Evolutionary conservation across 108 stramenopile genomes (phyloP), one percentile per base, ranked within the genome.

Genomic region (Seminavis robusta): DNA sequence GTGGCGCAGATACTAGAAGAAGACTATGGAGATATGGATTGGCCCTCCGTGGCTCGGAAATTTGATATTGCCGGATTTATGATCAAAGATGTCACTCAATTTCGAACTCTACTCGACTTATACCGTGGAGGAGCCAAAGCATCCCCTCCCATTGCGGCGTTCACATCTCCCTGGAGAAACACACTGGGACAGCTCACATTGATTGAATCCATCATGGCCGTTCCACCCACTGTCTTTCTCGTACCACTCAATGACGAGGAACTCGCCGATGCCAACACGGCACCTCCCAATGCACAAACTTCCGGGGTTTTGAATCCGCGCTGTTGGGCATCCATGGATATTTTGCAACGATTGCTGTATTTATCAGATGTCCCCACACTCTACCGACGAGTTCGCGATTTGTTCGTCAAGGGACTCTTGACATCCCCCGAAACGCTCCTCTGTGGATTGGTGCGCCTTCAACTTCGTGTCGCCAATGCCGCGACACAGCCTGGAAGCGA

Each of bases 41-140:
- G 97, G 97, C 47, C 37, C 19, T 24, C 44, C 15, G 95, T 96
- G 0, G 94, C 93, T 16, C 65, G 58, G 20, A 72, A 52, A 2
- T 86, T 94, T 52, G 97, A 97, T 61, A 88, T 94, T 61, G 66
- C 86, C 10, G 88, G 73, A 45, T 96, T 97, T 61, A 52, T 73
- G 40, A 70, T 97, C 6, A 58, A 79, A 4, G 84, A 90, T 59
- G 71, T 65, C 11, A 61, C 70, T 1, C 86, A 92, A 45, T 71
- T 93, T 45, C 68, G 75, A 29, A 59, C 79, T 17, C 60, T 97
- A 21, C 44, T 96, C 9, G 79, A 84, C 15, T 63, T 97, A 24
- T 97, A 86, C 59, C 57, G 80, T 1, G 76, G 85, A 6, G 87
- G 83, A 16, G 74, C 90, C 10, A 71, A 61, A 57, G 43, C 54